phyloP scores from a whole-genome alignment of 1,139 yeast genomes.

The Candida glucosophila region DNA sequence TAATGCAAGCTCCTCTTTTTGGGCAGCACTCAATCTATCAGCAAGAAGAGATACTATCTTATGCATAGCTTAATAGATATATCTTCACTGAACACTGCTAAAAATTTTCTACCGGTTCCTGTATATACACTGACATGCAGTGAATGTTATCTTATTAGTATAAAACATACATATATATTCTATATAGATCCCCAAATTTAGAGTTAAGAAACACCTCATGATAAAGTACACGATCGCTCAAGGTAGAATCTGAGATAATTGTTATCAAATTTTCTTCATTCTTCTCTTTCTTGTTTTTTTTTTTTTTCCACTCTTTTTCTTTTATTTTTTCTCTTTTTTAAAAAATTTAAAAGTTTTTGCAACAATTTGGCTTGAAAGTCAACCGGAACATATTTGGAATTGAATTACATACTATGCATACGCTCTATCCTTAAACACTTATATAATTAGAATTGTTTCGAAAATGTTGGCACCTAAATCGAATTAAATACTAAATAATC shows the following conservation, averaged over 20 bases:
- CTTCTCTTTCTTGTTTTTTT: not conserved
- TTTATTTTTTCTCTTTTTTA: not conserved
- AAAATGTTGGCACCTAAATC: too few species aligned
- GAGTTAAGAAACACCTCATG: too few species aligned
- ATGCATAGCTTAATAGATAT: constrained; percentile 5
- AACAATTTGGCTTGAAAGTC: not conserved
- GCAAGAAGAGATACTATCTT: constrained; percentile 18
- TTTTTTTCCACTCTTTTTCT: not conserved
- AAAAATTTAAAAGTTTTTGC: not conserved
- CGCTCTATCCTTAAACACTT: not conserved
- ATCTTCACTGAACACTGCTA: not conserved
- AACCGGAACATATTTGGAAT: not conserved
- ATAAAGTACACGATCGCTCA: too few species aligned
- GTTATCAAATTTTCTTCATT: too few species aligned
- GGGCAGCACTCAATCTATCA: constrained; percentile 18
- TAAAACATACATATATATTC: too few species aligned
- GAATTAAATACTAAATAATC: constrained; percentile 15
- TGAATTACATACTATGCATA: not conserved
- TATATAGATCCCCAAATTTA: too few species aligned
- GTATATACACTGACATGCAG: not conserved
- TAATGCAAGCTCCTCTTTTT: constrained; percentile 18
- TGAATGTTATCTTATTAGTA: too few species aligned
- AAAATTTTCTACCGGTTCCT: not conserved
- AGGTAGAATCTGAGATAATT: too few species aligned
- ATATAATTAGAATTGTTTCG: too few species aligned